A percentile compares a stretch with the other conserved stretches of the same genome.
phyloP scores from a whole-genome alignment of 805 yeast species.

The Schwanniomyces polymorphus region DNA sequence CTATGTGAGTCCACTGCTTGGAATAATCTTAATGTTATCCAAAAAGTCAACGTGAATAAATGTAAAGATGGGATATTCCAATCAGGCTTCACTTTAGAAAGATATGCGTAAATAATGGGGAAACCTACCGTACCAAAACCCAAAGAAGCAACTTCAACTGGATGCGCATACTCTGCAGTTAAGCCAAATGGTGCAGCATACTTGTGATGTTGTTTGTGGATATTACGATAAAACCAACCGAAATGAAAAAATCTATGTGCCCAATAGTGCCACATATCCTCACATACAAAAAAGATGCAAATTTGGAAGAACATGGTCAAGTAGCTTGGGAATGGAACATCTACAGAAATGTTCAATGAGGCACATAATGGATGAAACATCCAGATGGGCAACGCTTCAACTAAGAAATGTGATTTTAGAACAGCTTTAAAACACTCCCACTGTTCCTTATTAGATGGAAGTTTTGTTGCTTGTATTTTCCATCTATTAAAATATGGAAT shows the following conservation, averaged over 20 bases:
- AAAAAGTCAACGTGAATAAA: slow-evolving; percentile 51
- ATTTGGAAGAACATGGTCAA: slow-evolving; percentile 44
- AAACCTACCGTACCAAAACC: slow-evolving; percentile 64
- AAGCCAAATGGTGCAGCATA: slow-evolving; percentile 65
- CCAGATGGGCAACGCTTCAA: slow-evolving; percentile 64
- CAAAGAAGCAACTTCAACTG: slow-evolving; percentile 54
- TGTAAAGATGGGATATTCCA: slow-evolving; percentile 39
- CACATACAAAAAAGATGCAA: slow-evolving; percentile 50
- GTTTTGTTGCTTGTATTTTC: slow-evolving; percentile 54
- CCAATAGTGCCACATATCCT: slow-evolving; percentile 64
- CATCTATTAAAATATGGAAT: slow-evolving; percentile 52
- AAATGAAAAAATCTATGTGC: slow-evolving; percentile 56
- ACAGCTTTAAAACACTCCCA: slow-evolving; percentile 65
- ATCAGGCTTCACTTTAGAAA: slow-evolving; percentile 7
- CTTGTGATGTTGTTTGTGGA: slow-evolving; percentile 61
- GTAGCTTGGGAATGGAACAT: slow-evolving; percentile 54
- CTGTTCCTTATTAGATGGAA: slow-evolving; percentile 56
- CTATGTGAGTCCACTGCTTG: slow-evolving; percentile 65
- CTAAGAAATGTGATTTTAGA: slow-evolving; percentile 53
- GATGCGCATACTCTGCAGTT: slow-evolving; percentile 64
- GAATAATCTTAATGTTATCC: slow-evolving; percentile 54
- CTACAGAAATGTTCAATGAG: slow-evolving; percentile 46
- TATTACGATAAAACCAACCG: slow-evolving; percentile 55
- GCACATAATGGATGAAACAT: slow-evolving; percentile 58
- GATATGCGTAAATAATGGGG: slow-evolving; percentile 42